Evolutionary conservation across 371 early-diverging fungal genomes (phyloP).

Genomic region (Pancytospora philotis): DNA sequence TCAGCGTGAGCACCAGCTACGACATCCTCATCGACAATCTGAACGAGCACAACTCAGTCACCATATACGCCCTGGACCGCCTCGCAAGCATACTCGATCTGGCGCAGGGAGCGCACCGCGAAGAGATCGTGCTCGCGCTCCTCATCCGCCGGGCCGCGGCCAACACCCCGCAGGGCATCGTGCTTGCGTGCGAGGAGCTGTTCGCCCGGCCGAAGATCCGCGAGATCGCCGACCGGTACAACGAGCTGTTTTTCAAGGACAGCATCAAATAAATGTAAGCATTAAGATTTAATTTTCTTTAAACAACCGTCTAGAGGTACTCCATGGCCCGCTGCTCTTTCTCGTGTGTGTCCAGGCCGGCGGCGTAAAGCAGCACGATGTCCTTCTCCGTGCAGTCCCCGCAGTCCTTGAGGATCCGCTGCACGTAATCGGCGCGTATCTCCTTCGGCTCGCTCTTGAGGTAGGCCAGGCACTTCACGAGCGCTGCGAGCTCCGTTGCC

Average conservation of each 20-base stretch:
- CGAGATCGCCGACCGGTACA: slow-evolving; percentile 4
- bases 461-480: not conserved
- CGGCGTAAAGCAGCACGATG: not conserved
- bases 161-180: slow-evolving; percentile 2
- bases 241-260: slow-evolving; percentile 11
- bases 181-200: slow-evolving; percentile 2
- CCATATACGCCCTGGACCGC: not conserved
- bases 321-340: not conserved
- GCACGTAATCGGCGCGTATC: not conserved
- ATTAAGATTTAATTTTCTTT: not conserved
- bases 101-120: not conserved
- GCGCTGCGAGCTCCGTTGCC: not conserved
- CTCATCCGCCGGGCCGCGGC: not conserved
- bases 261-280: not conserved
- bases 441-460: not conserved
- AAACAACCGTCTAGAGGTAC: not conserved
- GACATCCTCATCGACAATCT: not conserved
- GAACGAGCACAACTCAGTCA: not conserved
- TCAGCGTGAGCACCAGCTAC: not conserved
- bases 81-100: not conserved
- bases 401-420: not conserved
- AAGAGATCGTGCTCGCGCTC: slow-evolving; percentile 14
- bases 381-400: not conserved
- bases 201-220: not conserved
- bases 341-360: not conserved